These are phyloP conservation scores for Fremontodendron californicum DNA, from an alignment of 345 rosid genomes.

Conservation along the genomic window DNA sequence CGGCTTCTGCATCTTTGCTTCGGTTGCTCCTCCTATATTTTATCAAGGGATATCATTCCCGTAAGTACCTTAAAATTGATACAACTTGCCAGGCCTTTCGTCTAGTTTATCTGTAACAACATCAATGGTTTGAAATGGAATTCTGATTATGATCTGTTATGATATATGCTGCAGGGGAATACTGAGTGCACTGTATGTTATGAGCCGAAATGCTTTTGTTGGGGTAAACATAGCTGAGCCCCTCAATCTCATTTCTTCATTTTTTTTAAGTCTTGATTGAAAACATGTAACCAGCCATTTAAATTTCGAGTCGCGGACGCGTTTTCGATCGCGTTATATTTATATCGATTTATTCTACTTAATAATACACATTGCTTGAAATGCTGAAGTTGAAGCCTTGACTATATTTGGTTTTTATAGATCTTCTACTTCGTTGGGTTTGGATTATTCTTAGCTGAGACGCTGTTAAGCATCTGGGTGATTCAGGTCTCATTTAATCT, in stretches of 20 bases:
- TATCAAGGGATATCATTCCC: constrained; percentile 81
- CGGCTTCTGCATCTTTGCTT: constrained; percentile 64
- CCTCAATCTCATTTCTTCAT: background rate
- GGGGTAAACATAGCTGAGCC: constrained; percentile 50
- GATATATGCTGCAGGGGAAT: background rate
- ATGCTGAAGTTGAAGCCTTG: too few relatives aligned
- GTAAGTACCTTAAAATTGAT: constrained; percentile 40
- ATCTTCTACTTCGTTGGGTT: constrained; percentile 84
- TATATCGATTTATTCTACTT: too few relatives aligned
- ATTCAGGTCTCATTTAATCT: constrained; percentile 48
- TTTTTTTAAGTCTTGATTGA: too few relatives aligned
- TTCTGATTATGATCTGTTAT: background rate
- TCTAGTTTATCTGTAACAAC: too few relatives aligned
- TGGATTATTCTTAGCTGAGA: constrained; percentile 58
- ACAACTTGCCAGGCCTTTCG: too few relatives aligned
- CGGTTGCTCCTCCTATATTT: constrained; percentile 83
- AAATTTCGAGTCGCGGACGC: too few relatives aligned
- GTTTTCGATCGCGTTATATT: too few relatives aligned
- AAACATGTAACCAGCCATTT: too few relatives aligned
- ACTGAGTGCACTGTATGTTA: constrained; percentile 16
- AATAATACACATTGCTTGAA: too few relatives aligned
- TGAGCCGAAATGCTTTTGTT: constrained; percentile 34
- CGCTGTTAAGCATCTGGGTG: constrained; percentile 86
- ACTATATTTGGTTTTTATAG: constrained; percentile 26
- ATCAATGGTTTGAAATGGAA: too few relatives aligned